A percentile compares a stretch with the other conserved stretches of the same genome.
Conservation (phyloP, 345 rosid species). For the Lumnitzera racemosa region DNA sequence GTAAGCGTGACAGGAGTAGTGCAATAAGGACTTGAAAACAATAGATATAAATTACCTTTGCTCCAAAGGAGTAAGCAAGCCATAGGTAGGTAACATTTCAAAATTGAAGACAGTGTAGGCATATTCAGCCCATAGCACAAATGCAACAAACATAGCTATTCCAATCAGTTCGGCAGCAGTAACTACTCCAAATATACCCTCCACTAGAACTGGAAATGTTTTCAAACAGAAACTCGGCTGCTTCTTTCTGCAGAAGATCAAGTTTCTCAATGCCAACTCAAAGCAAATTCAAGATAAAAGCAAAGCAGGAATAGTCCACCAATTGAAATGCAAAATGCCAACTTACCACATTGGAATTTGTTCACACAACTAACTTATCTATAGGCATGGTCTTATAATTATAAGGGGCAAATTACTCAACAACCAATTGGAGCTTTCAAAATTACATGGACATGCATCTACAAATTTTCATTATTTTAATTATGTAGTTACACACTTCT, state of each 20-base stretch:
- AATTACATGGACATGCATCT: no score
- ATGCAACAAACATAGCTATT: slow-evolving; percentile 15
- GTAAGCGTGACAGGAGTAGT: no score
- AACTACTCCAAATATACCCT: slow-evolving; percentile 25
- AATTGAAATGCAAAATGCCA: no score
- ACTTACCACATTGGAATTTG: no score
- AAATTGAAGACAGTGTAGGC: slow-evolving; percentile 16
- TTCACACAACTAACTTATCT: no score
- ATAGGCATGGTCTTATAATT: no score
- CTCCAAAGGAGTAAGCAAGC: slow-evolving; percentile 8
- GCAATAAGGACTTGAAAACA: no score
- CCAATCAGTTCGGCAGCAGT: slow-evolving; percentile 28
- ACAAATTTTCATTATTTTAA: no score
- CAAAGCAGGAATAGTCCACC: not conserved
- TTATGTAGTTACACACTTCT: no score
- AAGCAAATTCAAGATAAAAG: not conserved
- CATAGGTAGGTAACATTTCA: slow-evolving; percentile 8
- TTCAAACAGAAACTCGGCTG: slow-evolving; percentile 12
- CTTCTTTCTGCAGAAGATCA: slow-evolving; percentile 6
- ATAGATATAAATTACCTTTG: slow-evolving; percentile 7
- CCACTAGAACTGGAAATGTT: slow-evolving; percentile 28
- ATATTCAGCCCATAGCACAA: slow-evolving; percentile 15
- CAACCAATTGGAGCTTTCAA: no score
- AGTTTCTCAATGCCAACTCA: not conserved
- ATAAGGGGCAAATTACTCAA: no score